Percentiles rank a stretch among this genome's conserved stretches.
Conservation (phyloP, 2,329 filamentous ascomycete species). For the Colletotrichum tamarilloi region DNA sequence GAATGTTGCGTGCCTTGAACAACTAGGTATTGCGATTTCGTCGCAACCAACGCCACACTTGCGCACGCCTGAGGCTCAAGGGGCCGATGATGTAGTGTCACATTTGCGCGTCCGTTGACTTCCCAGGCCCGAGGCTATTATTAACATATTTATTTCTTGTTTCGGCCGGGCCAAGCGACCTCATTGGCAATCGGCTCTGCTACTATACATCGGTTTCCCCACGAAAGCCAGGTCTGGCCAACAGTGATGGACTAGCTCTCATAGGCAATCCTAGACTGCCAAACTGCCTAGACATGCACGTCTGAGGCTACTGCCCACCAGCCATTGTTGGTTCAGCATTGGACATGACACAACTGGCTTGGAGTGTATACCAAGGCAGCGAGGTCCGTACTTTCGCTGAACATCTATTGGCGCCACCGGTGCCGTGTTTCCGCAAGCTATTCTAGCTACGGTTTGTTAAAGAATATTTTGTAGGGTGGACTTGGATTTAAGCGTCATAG, state of each 20-base stretch:
- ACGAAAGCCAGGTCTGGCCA: constrained; percentile 3
- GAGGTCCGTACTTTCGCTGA: neutral
- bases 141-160: constrained; percentile 11
- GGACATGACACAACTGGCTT: neutral
- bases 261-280: neutral
- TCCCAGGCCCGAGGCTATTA: neutral
- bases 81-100: neutral
- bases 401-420: neutral
- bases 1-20: neutral
- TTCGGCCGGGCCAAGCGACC: neutral
- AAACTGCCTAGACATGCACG: neutral
- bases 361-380: neutral
- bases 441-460: neutral
- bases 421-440: neutral
- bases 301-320: neutral
- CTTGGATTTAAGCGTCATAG: neutral
- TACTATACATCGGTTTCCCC: constrained; percentile 21
- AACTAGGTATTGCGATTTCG: neutral
- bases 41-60: neutral
- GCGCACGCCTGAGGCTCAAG: constrained; percentile 2
- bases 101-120: neutral
- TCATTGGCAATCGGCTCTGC: neutral
- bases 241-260: neutral
- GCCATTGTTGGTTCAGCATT: neutral
- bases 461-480: neutral